Evolutionary conservation across 805 yeast genomes (phyloP), one percentile per base, ranked within the genome.

Genomic region (Candida verbasci): DNA sequence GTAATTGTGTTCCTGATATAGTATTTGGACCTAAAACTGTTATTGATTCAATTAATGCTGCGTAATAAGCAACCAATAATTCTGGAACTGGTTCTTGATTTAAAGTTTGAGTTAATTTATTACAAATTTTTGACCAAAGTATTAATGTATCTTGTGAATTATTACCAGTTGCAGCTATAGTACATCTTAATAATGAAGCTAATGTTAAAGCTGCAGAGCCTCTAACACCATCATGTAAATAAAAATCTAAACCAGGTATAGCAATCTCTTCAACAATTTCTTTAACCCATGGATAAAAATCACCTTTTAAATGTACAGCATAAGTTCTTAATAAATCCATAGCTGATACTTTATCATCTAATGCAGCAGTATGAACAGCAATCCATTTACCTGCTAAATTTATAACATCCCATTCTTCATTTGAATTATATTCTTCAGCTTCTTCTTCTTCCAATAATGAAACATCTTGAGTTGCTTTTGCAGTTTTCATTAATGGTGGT

Each of bases 391-490:
- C 98, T 21, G 86, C 80, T 30, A 89, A 68, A 48, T 87, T 87
- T 37, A 93, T 80, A 31, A 93, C 93, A 53, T 93, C 97, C 93
- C 96, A 93, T 43, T 88, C 96, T 37, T 88, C 94, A 49, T 86
- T 85, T 52, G 79, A 81, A 48, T 80, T 83, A 45, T 78, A 78
- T 46, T 85, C 86, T 33, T 85, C 93, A 21, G 80, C 74, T 39
- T 94, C 95, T 41, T 82, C 89, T 46, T 89, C 96, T 49, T 91
- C 97, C 36, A 93, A 75, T 31, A 93, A 65, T 27, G 91, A 82
- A 39, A 91, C 80, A 56, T 88, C 96, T 51, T 91, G 96, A 15
- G 87, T 75, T 9, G 93, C 89, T 53, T 80, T 86, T 6, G 97
- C 98, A 24, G 89, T 82, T 37, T 70, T 74, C 38, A 93, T 60